Evolutionary conservation across 2,329 filamentous ascomycete genomes (phyloP).

Genomic region (Epichloe brachyelytri): DNA sequence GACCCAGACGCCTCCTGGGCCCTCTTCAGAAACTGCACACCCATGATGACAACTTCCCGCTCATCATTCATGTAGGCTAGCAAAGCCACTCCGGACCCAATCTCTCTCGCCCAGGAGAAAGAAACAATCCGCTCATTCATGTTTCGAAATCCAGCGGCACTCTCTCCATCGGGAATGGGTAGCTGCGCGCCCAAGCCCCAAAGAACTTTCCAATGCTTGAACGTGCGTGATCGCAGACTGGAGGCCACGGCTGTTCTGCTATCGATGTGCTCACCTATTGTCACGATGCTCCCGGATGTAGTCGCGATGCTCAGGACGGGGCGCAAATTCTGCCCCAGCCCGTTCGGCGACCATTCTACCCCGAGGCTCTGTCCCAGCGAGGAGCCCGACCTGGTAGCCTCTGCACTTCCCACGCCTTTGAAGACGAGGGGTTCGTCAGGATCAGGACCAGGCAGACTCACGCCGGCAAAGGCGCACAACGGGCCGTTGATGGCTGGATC

Average conservation of each 20-base stretch:
- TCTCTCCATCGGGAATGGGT: constrained; percentile 30
- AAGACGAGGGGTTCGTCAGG: constrained; percentile 18
- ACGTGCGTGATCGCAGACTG: constrained; percentile 24
- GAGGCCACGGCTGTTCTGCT: constrained; percentile 14
- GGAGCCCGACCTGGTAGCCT: constrained; percentile 33
- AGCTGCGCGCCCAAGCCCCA: constrained; percentile 43
- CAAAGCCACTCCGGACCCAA: constrained; percentile 28
- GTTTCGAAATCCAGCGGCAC: constrained; percentile 17
- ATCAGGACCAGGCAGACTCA: constrained; percentile 17
- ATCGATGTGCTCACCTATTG: constrained; percentile 36
- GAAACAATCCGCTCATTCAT: constrained; percentile 34
- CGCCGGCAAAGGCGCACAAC: constrained; percentile 27
- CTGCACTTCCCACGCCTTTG: constrained; percentile 31
- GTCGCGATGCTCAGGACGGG: constrained; percentile 38
- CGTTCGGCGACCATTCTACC: constrained; percentile 45
- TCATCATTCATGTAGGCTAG: constrained; percentile 40
- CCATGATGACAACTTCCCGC: constrained; percentile 37
- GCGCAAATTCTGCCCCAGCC: constrained; percentile 40
- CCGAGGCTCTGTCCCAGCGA: constrained; percentile 42
- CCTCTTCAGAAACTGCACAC: constrained; percentile 27
- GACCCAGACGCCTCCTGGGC: constrained; percentile 9
- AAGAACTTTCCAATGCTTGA: constrained; percentile 38
- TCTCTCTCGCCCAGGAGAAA: constrained; percentile 39
- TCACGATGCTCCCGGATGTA: constrained; percentile 34
- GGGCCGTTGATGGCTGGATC: constrained; percentile 32